Evolutionary conservation across 352 stramenopile species (phyloP).

Genomic region (Pythium myriotylum): DNA sequence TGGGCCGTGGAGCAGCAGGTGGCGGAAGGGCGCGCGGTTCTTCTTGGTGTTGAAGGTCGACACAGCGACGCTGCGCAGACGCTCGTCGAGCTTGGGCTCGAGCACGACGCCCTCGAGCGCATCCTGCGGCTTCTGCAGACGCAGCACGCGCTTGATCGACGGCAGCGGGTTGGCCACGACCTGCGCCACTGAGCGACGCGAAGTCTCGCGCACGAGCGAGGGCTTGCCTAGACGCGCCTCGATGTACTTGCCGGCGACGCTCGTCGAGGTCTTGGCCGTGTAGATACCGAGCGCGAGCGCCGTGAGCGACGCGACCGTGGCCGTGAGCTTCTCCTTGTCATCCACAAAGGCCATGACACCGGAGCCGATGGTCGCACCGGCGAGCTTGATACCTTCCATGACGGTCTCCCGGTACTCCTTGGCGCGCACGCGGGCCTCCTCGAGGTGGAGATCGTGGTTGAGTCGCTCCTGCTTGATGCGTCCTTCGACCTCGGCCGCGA

Average conservation of each 20-base stretch:
- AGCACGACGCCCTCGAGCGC: constrained; percentile 94
- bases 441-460: constrained; percentile 98
- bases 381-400: constrained; percentile 95
- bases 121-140: constrained; percentile 88
- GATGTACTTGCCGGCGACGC: constrained; percentile 93
- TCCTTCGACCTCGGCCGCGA: constrained; percentile 94
- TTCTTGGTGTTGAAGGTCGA: constrained; percentile 99
- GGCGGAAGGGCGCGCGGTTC: constrained; percentile 97
- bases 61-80: constrained; percentile 94
- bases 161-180: constrained; percentile 88
- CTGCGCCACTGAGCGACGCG: constrained; percentile 78
- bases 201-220: constrained; percentile 97
- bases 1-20: constrained; percentile 97
- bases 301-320: constrained; percentile 94
- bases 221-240: constrained; percentile 94
- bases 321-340: constrained; percentile 64
- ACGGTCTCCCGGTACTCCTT: constrained; percentile 85
- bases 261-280: constrained; percentile 92
- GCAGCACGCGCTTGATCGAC: constrained; percentile 91
- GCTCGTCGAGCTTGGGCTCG: constrained; percentile 94
- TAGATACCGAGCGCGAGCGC: constrained; percentile 96
- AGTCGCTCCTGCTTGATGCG: constrained; percentile 95
- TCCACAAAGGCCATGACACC: constrained; percentile 70
- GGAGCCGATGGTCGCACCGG: constrained; percentile 92
- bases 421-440: constrained; percentile 93